Percentiles rank a stretch among this genome's conserved stretches.
Evolutionary conservation across 176 grass and related monocot genomes (phyloP).

Genomic region (Thalia dealbata): DNA sequence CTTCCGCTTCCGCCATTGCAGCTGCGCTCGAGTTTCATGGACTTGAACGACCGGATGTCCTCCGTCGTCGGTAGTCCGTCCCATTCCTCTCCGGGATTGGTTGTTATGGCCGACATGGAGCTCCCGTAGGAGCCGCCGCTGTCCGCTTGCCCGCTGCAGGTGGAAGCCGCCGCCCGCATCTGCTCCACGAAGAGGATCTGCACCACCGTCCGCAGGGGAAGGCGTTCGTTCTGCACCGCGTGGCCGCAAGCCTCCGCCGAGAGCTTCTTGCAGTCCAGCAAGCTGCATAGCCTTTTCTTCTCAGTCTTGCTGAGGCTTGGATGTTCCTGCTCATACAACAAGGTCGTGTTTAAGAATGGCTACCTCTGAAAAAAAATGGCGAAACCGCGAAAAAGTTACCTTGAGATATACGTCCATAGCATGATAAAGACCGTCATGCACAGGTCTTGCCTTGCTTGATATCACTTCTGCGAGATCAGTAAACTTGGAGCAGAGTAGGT

Average conservation of each 20-base stretch:
- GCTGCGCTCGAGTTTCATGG: slow-evolving; percentile 21
- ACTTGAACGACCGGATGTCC: slow-evolving; percentile 34
- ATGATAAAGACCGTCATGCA: slow-evolving; percentile 80
- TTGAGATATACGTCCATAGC: slow-evolving; percentile 90
- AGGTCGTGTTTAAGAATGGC: background rate
- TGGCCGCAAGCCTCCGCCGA: slow-evolving; percentile 61
- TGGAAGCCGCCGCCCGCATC: slow-evolving; percentile 32
- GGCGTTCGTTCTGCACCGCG: slow-evolving; percentile 81
- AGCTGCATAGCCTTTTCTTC: slow-evolving; percentile 65
- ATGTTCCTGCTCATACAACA: slow-evolving; percentile 53
- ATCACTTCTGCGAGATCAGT: slow-evolving; percentile 60
- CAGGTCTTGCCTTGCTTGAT: slow-evolving; percentile 45
- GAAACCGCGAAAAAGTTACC: slow-evolving; percentile 24
- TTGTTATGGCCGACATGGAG: slow-evolving; percentile 71
- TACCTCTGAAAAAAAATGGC: background rate
- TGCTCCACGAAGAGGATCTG: slow-evolving; percentile 86
- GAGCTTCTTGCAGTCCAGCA: slow-evolving; percentile 77
- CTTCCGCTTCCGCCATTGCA: background rate
- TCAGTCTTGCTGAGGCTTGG: slow-evolving; percentile 65
- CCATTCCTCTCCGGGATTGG: slow-evolving; percentile 75
- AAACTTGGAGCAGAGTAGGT: slow-evolving; percentile 54
- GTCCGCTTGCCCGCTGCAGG: slow-evolving; percentile 2
- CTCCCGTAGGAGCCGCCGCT: slow-evolving; percentile 76
- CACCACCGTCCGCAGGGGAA: slow-evolving; percentile 69
- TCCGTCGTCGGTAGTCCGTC: slow-evolving; percentile 42